Evolutionary conservation across 768 basidiomycete species (phyloP), one percentile per base, ranked within the genome.

Genomic region (Stropharia rugosoannulata): DNA sequence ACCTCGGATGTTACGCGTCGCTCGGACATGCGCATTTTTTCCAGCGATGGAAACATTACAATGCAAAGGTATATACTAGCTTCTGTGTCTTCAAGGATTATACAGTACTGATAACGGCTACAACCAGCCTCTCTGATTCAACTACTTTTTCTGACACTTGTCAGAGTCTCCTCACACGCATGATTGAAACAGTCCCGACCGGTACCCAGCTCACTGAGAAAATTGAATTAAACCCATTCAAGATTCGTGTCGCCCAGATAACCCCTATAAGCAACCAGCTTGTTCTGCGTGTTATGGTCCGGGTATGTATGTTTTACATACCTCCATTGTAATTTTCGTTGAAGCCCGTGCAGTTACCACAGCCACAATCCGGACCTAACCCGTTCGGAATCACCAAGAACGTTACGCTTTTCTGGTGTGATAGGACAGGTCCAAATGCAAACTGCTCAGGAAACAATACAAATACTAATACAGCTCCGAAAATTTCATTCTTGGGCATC

Each of bases 161-260:
- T 57, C 56, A 59, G 39, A 65, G 51, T 18, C 63, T 78, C 2
- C 58, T 80, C 11, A 66, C 66, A 55, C 68, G 70, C 39, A 78
- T 80, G 78, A 54, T 80, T 11, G 67, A 80, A 59, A 70, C 68
- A 10, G 77, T 80, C 32, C 75, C 77, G 9, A 59, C 62, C 5
- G 66, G 60, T 42, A 74, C 77, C 10, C 59, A 59, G 2, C 63
- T 80, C 7, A 74, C 74, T 13, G 69, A 75, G 2, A 63, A 69
- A 46, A 71, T 78, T 41, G 59, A 64, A 13, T 66, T 75, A 7
- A 62, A 76, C 13, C 69, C 68, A 16, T 67, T 51, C 39, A 75
- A 77, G 58, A 69, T 74, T 35, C 60, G 62, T 19, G 58, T 64
- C 47, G 67, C 69, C 19, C 65, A 68, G 37, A 59, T 76, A 44